A percentile compares a stretch with the other conserved stretches of the same genome.
Conservation (phyloP, 306 rosid genomes). For the Pterocarpus macrocarpus region DNA sequence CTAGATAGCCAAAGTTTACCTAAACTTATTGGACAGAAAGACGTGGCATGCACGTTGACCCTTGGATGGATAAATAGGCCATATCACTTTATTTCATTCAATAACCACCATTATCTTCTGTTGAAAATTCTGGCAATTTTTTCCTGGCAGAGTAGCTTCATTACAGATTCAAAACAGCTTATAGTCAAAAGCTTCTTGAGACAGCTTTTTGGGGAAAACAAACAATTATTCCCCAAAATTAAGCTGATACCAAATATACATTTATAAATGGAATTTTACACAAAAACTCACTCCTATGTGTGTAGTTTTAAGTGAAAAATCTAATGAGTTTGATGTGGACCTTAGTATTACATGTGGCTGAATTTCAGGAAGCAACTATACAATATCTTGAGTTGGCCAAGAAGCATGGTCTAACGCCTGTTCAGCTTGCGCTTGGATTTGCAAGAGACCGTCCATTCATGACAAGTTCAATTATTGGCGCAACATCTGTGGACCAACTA, state of each 20-base stretch:
- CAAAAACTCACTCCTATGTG: background rate
- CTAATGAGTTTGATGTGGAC: slow-evolving; percentile 5
- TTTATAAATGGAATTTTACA: too few relatives aligned
- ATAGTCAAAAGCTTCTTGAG: background rate
- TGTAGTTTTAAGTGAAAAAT: background rate
- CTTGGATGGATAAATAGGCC: too few relatives aligned
- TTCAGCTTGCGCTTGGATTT: slow-evolving; percentile 89
- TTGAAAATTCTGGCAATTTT: too few relatives aligned
- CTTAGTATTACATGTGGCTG: slow-evolving; percentile 16
- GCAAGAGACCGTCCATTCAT: slow-evolving; percentile 86
- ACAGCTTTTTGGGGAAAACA: background rate
- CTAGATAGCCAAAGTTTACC: too few relatives aligned
- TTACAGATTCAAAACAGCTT: background rate
- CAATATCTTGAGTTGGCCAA: slow-evolving; percentile 73
- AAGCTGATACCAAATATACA: too few relatives aligned
- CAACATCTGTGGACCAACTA: slow-evolving; percentile 84
- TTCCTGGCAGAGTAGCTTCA: too few relatives aligned
- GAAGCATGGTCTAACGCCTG: slow-evolving; percentile 76
- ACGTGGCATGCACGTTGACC: too few relatives aligned
- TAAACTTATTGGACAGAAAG: too few relatives aligned
- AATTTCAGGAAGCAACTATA: slow-evolving; percentile 77
- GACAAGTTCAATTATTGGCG: slow-evolving; percentile 91
- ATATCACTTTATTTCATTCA: too few relatives aligned
- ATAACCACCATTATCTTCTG: too few relatives aligned
- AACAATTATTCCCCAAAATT: too few relatives aligned